Evolutionary conservation across 176 grass and related monocot species (phyloP).

Genomic region (Hsuehochloa calcarea): DNA sequence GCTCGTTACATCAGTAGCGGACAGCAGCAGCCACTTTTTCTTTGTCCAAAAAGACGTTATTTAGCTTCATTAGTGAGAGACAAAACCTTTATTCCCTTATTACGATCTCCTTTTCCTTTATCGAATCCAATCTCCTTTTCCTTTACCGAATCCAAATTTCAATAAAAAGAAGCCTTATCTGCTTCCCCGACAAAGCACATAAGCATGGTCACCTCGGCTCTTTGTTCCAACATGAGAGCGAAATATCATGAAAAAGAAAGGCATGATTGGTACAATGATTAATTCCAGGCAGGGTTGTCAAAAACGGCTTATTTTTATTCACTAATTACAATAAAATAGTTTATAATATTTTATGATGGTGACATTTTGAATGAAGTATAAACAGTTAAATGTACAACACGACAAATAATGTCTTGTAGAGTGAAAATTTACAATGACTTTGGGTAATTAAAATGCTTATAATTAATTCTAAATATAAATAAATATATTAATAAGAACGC

Average conservation of each 20-base stretch:
- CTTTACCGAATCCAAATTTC: conserved; percentile 8
- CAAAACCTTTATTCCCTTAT: background rate
- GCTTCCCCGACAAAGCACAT: background rate
- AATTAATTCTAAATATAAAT: no score
- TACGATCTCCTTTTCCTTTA: conserved; percentile 25
- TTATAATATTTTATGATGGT: no score
- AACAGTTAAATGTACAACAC: no score
- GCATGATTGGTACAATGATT: conserved; percentile 13
- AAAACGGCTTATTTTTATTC: no score
- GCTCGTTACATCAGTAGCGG: background rate
- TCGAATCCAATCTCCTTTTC: conserved; percentile 8
- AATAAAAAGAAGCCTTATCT: background rate
- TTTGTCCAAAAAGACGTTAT: background rate
- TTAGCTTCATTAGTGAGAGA: background rate
- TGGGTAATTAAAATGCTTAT: no score
- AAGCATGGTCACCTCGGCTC: background rate
- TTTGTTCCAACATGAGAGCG: background rate
- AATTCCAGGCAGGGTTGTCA: background rate
- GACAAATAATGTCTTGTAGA: no score
- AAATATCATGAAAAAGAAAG: background rate
- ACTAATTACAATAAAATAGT: no score
- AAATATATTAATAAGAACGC: no score
- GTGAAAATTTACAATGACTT: no score
- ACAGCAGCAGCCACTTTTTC: background rate
- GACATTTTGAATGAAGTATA: no score